These are phyloP conservation scores for Schwanniomyces sp. DNA, from an alignment of 805 yeast genomes.

Conservation along the genomic window DNA sequence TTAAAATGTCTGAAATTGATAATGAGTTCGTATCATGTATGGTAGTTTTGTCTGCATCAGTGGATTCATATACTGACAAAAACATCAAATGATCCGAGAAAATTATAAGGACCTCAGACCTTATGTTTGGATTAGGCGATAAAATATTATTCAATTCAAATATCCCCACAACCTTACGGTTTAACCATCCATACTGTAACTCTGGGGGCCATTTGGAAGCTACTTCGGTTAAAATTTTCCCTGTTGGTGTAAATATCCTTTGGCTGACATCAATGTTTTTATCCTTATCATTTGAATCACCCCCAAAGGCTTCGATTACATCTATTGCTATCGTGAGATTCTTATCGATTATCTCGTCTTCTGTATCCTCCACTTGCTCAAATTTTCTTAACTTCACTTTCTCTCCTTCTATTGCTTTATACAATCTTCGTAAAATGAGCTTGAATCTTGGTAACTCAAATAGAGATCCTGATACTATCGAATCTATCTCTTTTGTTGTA, in stretches of 20 bases:
- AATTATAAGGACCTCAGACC: conserved; percentile 59
- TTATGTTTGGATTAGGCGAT: conserved; percentile 7
- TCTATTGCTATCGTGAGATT: conserved; percentile 55
- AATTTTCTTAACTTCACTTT: conserved; percentile 19
- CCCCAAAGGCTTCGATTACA: conserved; percentile 82
- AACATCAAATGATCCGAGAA: conserved; percentile 81
- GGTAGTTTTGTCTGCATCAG: neutral
- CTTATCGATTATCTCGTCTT: conserved; percentile 27
- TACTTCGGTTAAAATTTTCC: conserved; percentile 79
- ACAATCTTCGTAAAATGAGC: conserved; percentile 62
- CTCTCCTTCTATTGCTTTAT: conserved; percentile 47
- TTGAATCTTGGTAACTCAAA: conserved; percentile 71
- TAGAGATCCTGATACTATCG: conserved; percentile 59
- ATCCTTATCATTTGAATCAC: conserved; percentile 24
- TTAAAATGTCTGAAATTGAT: conserved; percentile 72
- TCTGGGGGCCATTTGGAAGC: conserved; percentile 88
- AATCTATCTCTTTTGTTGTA: conserved; percentile 31
- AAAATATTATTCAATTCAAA: conserved; percentile 38
- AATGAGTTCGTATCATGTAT: conserved; percentile 49
- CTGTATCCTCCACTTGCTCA: conserved; percentile 20
- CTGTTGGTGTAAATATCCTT: conserved; percentile 86
- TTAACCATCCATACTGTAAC: conserved; percentile 84
- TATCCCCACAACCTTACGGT: conserved; percentile 81
- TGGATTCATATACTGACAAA: conserved; percentile 39
- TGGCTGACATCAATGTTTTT: conserved; percentile 29